Conservation (phyloP, 768 basidiomycete genomes). For the Russula abietina region DNA sequence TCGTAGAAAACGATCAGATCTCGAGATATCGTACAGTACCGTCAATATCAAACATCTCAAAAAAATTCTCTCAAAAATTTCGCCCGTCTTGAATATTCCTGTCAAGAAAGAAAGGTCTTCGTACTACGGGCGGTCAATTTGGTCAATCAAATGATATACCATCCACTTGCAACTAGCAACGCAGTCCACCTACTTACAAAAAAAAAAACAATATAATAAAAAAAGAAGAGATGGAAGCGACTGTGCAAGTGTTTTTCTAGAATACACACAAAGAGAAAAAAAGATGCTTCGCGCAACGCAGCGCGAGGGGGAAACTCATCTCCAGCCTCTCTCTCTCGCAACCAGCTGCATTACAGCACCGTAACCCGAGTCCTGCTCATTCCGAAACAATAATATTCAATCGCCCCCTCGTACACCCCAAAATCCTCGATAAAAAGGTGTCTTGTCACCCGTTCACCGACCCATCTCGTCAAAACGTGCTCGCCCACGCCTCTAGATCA, state of each 20-base stretch:
- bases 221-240: neutral
- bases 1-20: no score
- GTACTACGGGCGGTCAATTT: no score
- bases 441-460: neutral
- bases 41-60: no score
- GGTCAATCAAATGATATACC: no score
- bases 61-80: no score
- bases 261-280: slow-evolving; percentile 2
- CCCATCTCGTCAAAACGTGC: neutral
- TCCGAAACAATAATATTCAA: neutral
- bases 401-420: neutral
- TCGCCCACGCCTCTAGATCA: slow-evolving; percentile 31
- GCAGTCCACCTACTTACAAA: no score
- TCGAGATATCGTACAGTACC: no score
- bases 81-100: no score
- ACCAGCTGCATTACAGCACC: slow-evolving; percentile 5
- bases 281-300: slow-evolving; percentile 7
- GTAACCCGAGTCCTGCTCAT: slow-evolving; percentile 12
- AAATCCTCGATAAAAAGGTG: neutral
- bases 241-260: neutral
- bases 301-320: neutral
- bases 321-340: neutral
- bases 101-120: no score
- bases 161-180: neutral
- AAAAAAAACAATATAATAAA: no score